Conservation (phyloP, 352 stramenopile genomes). For the Phytopythium helicoides region DNA sequence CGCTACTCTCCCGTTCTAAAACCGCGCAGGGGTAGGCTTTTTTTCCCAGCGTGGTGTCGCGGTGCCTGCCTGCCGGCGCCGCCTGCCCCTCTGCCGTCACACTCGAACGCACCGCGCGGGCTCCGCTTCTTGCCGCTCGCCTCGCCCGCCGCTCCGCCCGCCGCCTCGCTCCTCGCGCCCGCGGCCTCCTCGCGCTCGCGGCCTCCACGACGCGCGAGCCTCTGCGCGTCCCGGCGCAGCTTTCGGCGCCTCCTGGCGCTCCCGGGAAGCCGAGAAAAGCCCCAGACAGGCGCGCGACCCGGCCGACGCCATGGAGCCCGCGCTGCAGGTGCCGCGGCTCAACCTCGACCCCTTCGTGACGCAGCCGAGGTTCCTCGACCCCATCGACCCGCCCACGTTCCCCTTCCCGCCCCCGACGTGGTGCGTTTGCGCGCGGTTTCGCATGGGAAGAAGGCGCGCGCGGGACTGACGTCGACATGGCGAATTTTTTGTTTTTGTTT, state of each 20-base stretch:
- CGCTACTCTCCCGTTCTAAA: no score
- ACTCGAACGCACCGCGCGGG: slow-evolving; percentile 2
- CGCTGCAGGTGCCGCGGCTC: slow-evolving; percentile 56
- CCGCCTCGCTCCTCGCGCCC: not conserved
- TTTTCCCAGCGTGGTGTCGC: not conserved
- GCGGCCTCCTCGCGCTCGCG: not conserved
- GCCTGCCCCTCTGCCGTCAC: slow-evolving; percentile 5
- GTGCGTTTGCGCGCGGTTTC: no score
- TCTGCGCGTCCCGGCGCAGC: no score
- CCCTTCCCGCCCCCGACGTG: slow-evolving; percentile 65
- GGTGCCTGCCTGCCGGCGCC: not conserved
- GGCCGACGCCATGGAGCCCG: slow-evolving; percentile 37
- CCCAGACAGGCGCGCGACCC: not conserved
- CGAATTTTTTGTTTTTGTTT: not conserved
- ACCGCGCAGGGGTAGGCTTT: not conserved
- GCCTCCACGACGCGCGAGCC: no score
- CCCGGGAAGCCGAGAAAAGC: not conserved
- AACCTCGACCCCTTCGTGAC: slow-evolving; percentile 49
- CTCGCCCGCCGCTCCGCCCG: not conserved
- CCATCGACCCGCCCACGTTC: slow-evolving; percentile 60
- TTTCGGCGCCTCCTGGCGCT: not conserved
- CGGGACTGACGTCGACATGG: slow-evolving; percentile 3
- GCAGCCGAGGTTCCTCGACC: slow-evolving; percentile 64
- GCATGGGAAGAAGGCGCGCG: no score
- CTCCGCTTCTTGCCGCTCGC: no score